Base-by-base conservation (phyloP, 768 basidiomycete genomes). In the Scleroderma citrinum region DNA sequence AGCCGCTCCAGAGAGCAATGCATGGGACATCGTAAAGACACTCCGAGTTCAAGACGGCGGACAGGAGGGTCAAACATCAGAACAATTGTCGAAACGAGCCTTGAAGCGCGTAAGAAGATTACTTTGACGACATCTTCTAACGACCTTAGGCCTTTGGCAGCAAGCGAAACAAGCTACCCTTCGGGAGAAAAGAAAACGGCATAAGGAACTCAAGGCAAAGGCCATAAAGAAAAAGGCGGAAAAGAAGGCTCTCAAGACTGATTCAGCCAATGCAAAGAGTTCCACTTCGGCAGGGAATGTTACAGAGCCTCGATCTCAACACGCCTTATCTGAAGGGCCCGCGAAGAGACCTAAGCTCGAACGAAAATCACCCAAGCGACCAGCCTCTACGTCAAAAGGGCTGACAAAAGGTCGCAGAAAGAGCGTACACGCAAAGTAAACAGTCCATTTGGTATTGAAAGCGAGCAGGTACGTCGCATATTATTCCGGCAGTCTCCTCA, bases 71-170 rank as follows among this genome's bases (percentile, higher is more conserved):
- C 34, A 19, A 17, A 49, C 45, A 23, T 51, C 60, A 7, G 55
- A 57, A 56, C 30, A 62, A 53, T 36, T 64, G 54, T 87, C 85
- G 2, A 86, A 80, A 56, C 76, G 85, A 43, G 77, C 77, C 3
- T 66, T 77, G 52, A 87, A 84, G 64, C 75, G 80, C 66, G 87
- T 83, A 57, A 58, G n/a, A 12, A 3, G 50, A 34, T 41, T 5
- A 37, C 34, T 37, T 37, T 36, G 12, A n/a, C 20, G 11, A 16
- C 30, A 7, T 19, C 24, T 16, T 26, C 35, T 32, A 34, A 10
- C 24, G 49, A 38, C 52, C 30, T 16, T 31, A 23, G 40, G 23
- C 29, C 36, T 51, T 43, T 35, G 31, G 8, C 55, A 83, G 80
- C 74, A 73, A 70, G 74, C 69, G 8, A 76, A 75, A 49, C 67